Evolutionary conservation across 768 basidiomycete species (phyloP).

Genomic region (Suillus lakei): DNA sequence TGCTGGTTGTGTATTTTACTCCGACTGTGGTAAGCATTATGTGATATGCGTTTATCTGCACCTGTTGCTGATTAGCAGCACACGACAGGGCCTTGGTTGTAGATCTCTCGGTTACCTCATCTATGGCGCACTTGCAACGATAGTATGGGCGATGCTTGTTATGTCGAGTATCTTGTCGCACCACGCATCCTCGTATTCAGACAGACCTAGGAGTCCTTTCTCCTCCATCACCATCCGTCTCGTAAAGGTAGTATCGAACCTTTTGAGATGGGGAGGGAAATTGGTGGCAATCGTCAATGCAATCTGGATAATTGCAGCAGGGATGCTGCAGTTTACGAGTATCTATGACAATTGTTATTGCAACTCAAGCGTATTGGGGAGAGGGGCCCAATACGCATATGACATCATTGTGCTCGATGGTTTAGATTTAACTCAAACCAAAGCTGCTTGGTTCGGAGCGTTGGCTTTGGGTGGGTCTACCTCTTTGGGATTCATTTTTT

Average conservation of each 20-base stretch:
- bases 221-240: background rate
- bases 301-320: slow-evolving; percentile 21
- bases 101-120: slow-evolving; percentile 37
- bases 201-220: background rate
- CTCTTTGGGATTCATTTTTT: background rate
- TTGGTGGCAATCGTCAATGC: slow-evolving; percentile 25
- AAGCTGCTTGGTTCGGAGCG: slow-evolving; percentile 43
- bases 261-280: slow-evolving; percentile 24
- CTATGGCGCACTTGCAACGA: slow-evolving; percentile 34
- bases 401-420: slow-evolving; percentile 25
- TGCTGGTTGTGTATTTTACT: slow-evolving; percentile 28
- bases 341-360: slow-evolving; percentile 30
- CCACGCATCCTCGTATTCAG: slow-evolving; percentile 11
- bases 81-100: slow-evolving; percentile 36
- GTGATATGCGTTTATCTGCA: background rate
- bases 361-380: slow-evolving; percentile 25
- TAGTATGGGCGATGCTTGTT: slow-evolving; percentile 36
- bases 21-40: slow-evolving; percentile 25
- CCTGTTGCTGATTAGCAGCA: slow-evolving; percentile 1
- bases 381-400: slow-evolving; percentile 25
- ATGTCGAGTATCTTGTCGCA: slow-evolving; percentile 32
- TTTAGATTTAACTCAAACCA: slow-evolving; percentile 31
- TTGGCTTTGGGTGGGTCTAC: slow-evolving; percentile 26
- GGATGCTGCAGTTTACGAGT: slow-evolving; percentile 30
- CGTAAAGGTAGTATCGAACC: slow-evolving; percentile 10